Evolutionary conservation across 2,329 filamentous ascomycete species (phyloP), one percentile per base, ranked within the genome.

Genomic region (Fusarium chaquense): DNA sequence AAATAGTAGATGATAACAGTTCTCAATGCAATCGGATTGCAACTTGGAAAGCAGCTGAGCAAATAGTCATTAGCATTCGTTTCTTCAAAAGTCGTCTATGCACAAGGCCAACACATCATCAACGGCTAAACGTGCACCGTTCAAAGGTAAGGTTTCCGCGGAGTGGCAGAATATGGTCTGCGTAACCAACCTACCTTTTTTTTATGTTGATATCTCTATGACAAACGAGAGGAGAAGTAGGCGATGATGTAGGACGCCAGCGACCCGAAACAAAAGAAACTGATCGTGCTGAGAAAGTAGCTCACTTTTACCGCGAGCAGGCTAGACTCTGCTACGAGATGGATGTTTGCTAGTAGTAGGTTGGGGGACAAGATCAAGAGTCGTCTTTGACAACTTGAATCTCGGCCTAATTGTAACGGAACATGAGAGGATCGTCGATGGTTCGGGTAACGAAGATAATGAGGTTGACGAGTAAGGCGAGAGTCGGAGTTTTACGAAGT

Each of bases 201-300:
- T 75, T 64, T 56, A 32, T 60, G 57, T 44, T 67, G 62, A 70
- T 57, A 67, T 67, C 51, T 67, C 57, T 43, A 62, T 54, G 57
- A 72, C 55, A 64, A 75, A 67, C 62, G 65, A 62, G 75, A 79
- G 77, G 78, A 76, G 76, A 77, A 80, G 53, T 56, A 70, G 70
- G 65, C 62, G 71, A 73, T 76, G 75, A 77, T 74, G 74, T 81
- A 84, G 85, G 86, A 85, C 85, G 86, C 86, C 86, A 84, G 86
- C 85, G 85, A 82, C 86, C 85, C 77, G 73, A 74, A 76, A 74
- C 74, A 77, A 76, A 75, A 78, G 81, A 76, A 79, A 82, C 75
- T 79, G 78, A 75, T 78, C 74, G 78, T 78, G 77, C 78, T 75
- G 69, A 75, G 73, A 67, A 73, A 76, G 76, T 75, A 78, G 78